Base-by-base conservation (phyloP, 179 eudicot species). In the Silene vulgaris region DNA sequence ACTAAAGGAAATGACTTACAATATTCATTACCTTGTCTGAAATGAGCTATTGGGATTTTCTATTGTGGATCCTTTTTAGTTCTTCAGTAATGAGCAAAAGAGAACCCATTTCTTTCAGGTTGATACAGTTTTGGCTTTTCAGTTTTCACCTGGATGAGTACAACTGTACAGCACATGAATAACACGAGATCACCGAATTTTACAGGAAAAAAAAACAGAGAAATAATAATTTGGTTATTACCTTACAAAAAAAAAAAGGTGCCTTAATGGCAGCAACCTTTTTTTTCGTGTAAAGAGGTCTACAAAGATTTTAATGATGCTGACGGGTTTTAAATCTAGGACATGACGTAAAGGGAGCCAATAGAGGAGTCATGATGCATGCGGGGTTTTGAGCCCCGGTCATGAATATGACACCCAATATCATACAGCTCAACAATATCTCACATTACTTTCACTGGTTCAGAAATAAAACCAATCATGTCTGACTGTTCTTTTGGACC, bases 401-500 rank as follows among this genome's bases (percentile, higher is more conserved):
- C 43, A 52, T 52, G 60, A 71, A 14, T 71, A 52, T 23, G 37
- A 23, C 17, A 54, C 19, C 21, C 29, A 5, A 45, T 65, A 65
- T 17, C 69, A 71, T 67, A 69, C 37, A 48, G n/a, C 9, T 20
- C 23, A n/a, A 45, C 56, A 43, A 21, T 69, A n/a, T 66, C 19
- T 20, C 30, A 69, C 57, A 9, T 45, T 68, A 23, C 43, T 19
- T 37, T 37, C 20, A 68, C 59, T 23, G 40, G 37, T 71, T 23
- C 20, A 26, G 17, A 35, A 30, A 17, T 16, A 69, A 45, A 45
- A 21, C 3, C 2, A 12, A 16, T 11, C 37, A 16, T 28, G 21
- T n/a, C 56, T 56, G 26, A 72, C 16, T 54, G 75, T 17, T 72
- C 4, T 72, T 72, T 72, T 56, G 65, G 75, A 45, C 29, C 23